Evolutionary conservation across 305 asterid genomes (phyloP).

Genomic region (Solanum hybrid): DNA sequence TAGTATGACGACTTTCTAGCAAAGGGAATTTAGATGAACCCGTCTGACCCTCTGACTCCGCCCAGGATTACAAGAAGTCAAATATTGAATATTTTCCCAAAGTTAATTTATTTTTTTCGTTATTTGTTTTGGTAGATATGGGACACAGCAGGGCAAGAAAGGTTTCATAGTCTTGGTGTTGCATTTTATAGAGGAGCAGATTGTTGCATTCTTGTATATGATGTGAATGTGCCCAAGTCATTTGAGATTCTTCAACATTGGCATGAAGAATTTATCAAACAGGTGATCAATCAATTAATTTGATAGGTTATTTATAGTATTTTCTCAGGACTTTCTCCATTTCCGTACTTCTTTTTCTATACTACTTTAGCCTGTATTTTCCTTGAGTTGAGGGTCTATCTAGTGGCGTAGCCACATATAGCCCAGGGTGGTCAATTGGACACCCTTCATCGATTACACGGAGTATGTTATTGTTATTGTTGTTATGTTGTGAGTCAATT

Average conservation of each 20-base stretch:
- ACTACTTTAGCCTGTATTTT: background rate
- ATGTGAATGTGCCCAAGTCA: slow-evolving; percentile 52
- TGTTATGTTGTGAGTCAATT: background rate
- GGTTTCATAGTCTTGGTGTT: slow-evolving; percentile 60
- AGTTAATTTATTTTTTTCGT: background rate
- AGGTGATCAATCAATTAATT: slow-evolving; percentile 21
- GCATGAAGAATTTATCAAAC: slow-evolving; percentile 61
- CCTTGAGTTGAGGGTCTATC: background rate
- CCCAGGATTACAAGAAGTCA: background rate
- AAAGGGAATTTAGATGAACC: background rate
- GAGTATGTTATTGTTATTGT: background rate
- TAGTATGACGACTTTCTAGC: background rate
- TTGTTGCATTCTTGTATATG: slow-evolving; percentile 69
- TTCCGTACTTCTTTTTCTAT: background rate
- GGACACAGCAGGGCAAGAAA: slow-evolving; percentile 81
- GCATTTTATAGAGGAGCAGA: slow-evolving; percentile 79
- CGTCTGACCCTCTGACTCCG: background rate
- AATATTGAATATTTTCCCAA: background rate
- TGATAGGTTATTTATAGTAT: background rate
- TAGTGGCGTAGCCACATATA: background rate
- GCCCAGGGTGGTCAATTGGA: background rate
- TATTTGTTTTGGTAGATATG: slow-evolving; percentile 34
- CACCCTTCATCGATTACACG: too few species aligned
- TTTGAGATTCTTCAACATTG: slow-evolving; percentile 66
- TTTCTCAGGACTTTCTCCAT: background rate